Base-by-base conservation (phyloP, 148 eudicot species). In the Chenopodium berlandieri region DNA sequence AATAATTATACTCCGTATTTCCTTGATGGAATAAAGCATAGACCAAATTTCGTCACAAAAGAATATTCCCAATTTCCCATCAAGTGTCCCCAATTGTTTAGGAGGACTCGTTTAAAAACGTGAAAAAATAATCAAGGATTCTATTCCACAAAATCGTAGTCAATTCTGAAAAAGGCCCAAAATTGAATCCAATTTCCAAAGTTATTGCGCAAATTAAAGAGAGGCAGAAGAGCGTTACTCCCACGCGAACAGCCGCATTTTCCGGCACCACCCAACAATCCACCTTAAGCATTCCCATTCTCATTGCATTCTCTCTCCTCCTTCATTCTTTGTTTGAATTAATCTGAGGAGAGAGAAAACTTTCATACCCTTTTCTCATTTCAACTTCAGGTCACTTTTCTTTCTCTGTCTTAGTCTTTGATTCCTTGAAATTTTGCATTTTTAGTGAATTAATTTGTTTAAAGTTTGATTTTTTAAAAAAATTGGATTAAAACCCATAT, bases 321-420 rank as follows among this genome's bases (percentile, higher is more conserved):
- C 14, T 11, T n/a, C 16, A 1, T 27, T 30, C 44, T 6, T 40
- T 40, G 44, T 6, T 40, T 40, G 44, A 25, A 25, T 25, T 32
- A 27, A 47, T 75, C 62, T 11, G 40, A 52, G 40, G 40, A 16
- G 22, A 75, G 63, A 27, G 77, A 75, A 75, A 44, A 52, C 4
- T 1, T 13, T 30, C 40, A 75, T 50, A 4, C 50, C 58, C 58
- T 23, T 46, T 73, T 46, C 1, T n/a, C 16, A 4, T 34, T 11
- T 37, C 17, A n/a, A 20, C 16, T 44, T 25, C 52, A 77, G 79
- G 79, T 77, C 19, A 62, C 32, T 77, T 77, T 14, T 25, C 12
- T 11, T 23, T 10, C 23, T 40, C 19, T n/a, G 12, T 16, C 12
- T 77, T n/a, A 2, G 19, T 50, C 9, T 48, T 25, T 22, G 19